A percentile compares a stretch with the other conserved stretches of the same genome.
These are phyloP conservation scores for Onygenales sp. DNA, from an alignment of 2,329 filamentous ascomycete genomes.

Conservation along the genomic window DNA sequence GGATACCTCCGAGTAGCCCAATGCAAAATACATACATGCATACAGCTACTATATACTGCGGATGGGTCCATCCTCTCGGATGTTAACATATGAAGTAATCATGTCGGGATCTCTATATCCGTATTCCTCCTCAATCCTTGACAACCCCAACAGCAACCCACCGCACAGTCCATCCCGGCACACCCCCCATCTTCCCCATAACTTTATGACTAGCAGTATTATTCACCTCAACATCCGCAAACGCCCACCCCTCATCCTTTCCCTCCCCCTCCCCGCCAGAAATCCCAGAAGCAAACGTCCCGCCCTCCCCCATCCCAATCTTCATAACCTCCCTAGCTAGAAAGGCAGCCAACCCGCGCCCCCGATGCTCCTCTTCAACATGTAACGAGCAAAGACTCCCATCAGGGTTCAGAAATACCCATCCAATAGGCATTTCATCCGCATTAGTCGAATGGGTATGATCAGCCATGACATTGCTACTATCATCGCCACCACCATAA, in stretches of 20 bases:
- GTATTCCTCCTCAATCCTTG: background rate
- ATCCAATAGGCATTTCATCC: constrained; percentile 26
- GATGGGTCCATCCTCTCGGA: no score
- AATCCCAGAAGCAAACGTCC: constrained; percentile 11
- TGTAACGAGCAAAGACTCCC: constrained; percentile 29
- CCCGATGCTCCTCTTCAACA: constrained; percentile 33
- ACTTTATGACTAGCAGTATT: constrained; percentile 31
- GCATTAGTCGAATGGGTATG: background rate
- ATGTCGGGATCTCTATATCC: background rate
- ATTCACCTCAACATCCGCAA: constrained; percentile 27
- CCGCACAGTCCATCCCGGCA: constrained; percentile 23
- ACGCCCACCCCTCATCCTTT: constrained; percentile 20
- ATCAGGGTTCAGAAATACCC: constrained; percentile 32
- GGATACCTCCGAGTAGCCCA: no score
- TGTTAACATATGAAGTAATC: background rate
- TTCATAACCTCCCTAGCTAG: constrained; percentile 26
- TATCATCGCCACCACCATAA: constrained; percentile 2
- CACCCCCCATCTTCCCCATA: constrained; percentile 37
- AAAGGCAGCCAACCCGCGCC: constrained; percentile 24
- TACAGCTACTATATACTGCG: no score
- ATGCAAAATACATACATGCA: no score
- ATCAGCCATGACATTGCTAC: background rate
- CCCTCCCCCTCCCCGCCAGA: background rate
- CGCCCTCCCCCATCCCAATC: constrained; percentile 15
- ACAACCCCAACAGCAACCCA: constrained; percentile 29